These are phyloP conservation scores for Ambrosia artemisiifolia DNA, from an alignment of 129 eudicot species.

Conservation along the genomic window DNA sequence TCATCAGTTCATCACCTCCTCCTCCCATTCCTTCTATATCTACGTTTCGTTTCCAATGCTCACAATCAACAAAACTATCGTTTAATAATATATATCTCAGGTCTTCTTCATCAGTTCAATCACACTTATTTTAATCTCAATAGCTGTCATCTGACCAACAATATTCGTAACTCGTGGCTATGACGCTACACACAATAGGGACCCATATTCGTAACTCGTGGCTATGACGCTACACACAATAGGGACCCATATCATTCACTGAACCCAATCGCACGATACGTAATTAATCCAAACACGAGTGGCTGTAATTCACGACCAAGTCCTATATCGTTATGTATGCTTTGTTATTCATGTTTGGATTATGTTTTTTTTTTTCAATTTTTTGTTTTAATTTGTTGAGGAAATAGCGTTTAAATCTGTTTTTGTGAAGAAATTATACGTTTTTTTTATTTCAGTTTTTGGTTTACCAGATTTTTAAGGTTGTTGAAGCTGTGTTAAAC, in stretches of 20 bases:
- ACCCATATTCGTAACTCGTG: too few species aligned
- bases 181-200: too few species aligned
- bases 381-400: background rate
- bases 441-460: background rate
- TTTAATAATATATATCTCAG: too few species aligned
- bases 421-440: background rate
- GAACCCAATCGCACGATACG: slow-evolving; percentile 21
- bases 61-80: too few species aligned
- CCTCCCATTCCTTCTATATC: too few species aligned
- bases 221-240: too few species aligned
- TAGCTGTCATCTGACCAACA: slow-evolving; percentile 21
- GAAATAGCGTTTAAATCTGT: background rate
- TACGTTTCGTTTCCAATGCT: too few species aligned
- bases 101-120: too few species aligned
- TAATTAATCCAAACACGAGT: slow-evolving; percentile 9
- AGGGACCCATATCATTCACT: slow-evolving; percentile 5
- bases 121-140: background rate
- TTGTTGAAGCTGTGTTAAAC: background rate
- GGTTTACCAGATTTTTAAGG: background rate
- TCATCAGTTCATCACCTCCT: too few species aligned
- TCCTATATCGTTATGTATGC: slow-evolving; percentile 4
- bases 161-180: slow-evolving; percentile 36
- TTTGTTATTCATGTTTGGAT: background rate
- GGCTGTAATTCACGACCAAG: slow-evolving; percentile 1
- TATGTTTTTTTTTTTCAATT: too few species aligned